These are phyloP conservation scores for Claviceps sp. DNA, from an alignment of 2,329 filamentous ascomycete genomes.

Conservation along the genomic window DNA sequence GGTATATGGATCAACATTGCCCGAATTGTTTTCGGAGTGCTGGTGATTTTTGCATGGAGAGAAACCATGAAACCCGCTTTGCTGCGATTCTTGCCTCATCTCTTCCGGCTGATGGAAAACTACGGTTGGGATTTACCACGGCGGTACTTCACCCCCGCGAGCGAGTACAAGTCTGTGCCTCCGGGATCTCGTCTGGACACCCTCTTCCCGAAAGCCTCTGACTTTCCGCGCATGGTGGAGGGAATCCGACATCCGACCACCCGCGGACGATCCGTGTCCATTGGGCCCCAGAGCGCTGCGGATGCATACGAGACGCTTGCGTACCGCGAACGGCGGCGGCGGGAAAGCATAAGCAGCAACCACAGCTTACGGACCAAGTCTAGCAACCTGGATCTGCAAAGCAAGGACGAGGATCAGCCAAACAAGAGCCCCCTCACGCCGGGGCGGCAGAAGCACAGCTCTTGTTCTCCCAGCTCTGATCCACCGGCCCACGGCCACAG, in stretches of 20 bases:
- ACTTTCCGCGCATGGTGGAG: conserved; percentile 69
- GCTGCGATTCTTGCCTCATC: conserved; percentile 63
- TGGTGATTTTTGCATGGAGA: conserved; percentile 80
- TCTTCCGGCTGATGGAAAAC: conserved; percentile 77
- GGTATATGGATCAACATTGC: conserved; percentile 50
- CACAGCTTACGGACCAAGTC: conserved; percentile 30
- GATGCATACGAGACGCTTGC: conserved; percentile 93
- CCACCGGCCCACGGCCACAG: conserved; percentile 27
- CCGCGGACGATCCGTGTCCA: conserved; percentile 67
- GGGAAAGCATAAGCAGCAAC: conserved; percentile 42
- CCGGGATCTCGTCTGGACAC: conserved; percentile 61
- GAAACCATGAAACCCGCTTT: conserved; percentile 77
- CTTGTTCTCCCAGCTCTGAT: conserved; percentile 47
- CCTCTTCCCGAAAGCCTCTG: conserved; percentile 76
- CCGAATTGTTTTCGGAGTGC: conserved; percentile 66
- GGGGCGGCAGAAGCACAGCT: conserved; percentile 31
- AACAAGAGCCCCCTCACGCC: conserved; percentile 27
- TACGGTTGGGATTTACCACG: conserved; percentile 69
- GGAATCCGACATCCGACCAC: conserved; percentile 62
- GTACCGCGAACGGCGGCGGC: conserved; percentile 57
- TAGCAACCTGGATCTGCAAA: conserved; percentile 28
- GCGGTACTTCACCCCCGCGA: conserved; percentile 81
- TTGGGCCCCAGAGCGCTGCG: conserved; percentile 89
- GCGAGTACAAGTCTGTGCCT: conserved; percentile 75
- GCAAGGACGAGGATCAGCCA: conserved; percentile 25